Evolutionary conservation across 2,329 filamentous ascomycete species (phyloP).

Genomic region (Chaetomium sp.): DNA sequence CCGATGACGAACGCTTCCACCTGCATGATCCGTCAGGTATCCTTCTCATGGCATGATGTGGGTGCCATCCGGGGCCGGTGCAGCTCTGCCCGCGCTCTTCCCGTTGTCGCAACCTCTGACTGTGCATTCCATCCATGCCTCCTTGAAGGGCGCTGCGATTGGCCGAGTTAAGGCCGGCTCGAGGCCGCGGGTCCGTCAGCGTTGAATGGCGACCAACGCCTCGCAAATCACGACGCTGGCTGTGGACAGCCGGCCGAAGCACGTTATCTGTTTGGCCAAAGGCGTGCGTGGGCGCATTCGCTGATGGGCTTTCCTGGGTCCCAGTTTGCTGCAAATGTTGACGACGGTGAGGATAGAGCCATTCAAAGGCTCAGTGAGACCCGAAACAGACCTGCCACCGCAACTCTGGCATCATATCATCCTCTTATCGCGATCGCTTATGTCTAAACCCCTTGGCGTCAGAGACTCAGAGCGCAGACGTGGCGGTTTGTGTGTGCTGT

Average conservation of each 20-base stretch:
- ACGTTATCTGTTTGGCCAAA: constrained; percentile 6
- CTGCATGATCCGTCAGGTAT: neutral
- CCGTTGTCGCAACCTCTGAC: constrained; percentile 8
- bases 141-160: constrained; percentile 6
- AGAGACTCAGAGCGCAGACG: neutral
- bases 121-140: neutral
- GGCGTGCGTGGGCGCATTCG: neutral
- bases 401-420: constrained; percentile 14
- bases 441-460: neutral
- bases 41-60: constrained; percentile 7
- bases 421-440: constrained; percentile 6
- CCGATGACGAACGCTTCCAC: neutral
- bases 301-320: neutral
- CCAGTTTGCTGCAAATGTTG: neutral
- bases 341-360: neutral
- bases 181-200: neutral
- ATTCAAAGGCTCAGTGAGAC: too few relatives aligned
- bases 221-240: constrained; percentile 11
- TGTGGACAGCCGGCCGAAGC: constrained; percentile 4
- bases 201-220: constrained; percentile 10
- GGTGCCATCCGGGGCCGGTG: constrained; percentile 14
- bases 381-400: constrained; percentile 11
- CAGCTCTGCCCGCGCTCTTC: constrained; percentile 3
- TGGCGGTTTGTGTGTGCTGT: neutral
- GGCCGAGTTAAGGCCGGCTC: neutral